Base-by-base conservation (phyloP, 2,329 filamentous ascomycete species). In the Diplodia scrobiculata region DNA sequence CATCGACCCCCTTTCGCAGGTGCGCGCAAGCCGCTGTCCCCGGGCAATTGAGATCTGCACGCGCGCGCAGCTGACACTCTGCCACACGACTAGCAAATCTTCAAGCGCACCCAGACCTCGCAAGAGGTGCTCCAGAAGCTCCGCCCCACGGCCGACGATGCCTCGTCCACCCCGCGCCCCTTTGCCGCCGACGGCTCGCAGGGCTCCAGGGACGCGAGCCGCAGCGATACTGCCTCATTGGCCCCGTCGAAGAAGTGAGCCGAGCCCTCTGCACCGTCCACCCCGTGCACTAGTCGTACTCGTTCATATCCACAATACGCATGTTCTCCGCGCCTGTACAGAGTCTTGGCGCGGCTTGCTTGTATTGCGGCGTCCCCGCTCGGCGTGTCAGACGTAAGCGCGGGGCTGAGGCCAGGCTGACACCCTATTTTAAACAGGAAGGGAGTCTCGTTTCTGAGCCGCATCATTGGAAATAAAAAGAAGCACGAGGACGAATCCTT, bases 381-480 rank as follows among this genome's bases (percentile, higher is more conserved):
- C 58, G 41, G 55, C 52, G 55, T 65, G 52, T 50, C 63, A 65
- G 55, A 65, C 63, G 63, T 65, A 65, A 65, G 63, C 63, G 45
- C 58, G 48, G 36, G 52, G 53, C 63, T 65, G 63, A 58, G 51
- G 50, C 45, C 58, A 62, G 48, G 52, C 52, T 55, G 63, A 65
- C 63, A 55, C 52, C 63, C 63, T 38, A 51, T 65, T 65, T 58
- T 54, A 38, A 66, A 55, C 64, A 96, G 90, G 78, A 97, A 97
- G 80, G 89, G 91, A 32, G 87, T 90, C 19, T 97, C 92, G 14
- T 97, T 99, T 75, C 85, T 99, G 32, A 96, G 92, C 77, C 90
- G 92, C 65, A 88, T 98, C 77, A 90, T 91, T 72, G 84, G 85
- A 68, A 84, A 84, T 68, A 92, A 92, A 80, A 96, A 90, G 78